Conservation (phyloP, 2,329 filamentous ascomycete genomes). For the Nigrospora oryzae region DNA sequence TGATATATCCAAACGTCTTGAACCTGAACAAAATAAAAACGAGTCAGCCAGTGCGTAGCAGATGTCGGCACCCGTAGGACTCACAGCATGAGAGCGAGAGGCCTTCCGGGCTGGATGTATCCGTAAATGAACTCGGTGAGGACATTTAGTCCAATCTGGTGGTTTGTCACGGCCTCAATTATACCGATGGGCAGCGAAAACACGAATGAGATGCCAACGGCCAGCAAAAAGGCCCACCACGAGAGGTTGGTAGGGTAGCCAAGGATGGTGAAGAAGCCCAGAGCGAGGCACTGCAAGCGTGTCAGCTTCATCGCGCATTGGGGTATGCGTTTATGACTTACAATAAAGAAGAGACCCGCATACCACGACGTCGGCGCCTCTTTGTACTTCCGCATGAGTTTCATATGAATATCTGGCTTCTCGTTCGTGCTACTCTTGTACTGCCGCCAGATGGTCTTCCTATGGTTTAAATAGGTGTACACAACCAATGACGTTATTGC, state of each 20-base stretch:
- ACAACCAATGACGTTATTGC: slow-evolving; percentile 62
- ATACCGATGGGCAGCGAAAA: slow-evolving; percentile 63
- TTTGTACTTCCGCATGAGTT: slow-evolving; percentile 53
- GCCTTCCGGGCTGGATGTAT: slow-evolving; percentile 65
- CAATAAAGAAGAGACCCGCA: slow-evolving; percentile 44
- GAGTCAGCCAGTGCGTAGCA: slow-evolving; percentile 8
- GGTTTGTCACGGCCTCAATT: slow-evolving; percentile 61
- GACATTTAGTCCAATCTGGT: slow-evolving; percentile 65
- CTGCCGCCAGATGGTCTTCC: slow-evolving; percentile 57
- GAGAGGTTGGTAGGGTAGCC: slow-evolving; percentile 58
- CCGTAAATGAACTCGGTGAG: slow-evolving; percentile 68
- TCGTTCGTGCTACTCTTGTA: slow-evolving; percentile 50
- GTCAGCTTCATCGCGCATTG: not conserved
- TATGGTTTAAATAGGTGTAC: slow-evolving; percentile 58
- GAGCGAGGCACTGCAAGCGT: slow-evolving; percentile 35
- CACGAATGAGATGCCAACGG: slow-evolving; percentile 53
- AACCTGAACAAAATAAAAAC: slow-evolving; percentile 38
- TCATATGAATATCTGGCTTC: slow-evolving; percentile 57
- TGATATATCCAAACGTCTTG: slow-evolving; percentile 56
- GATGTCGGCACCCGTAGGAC: slow-evolving; percentile 5
- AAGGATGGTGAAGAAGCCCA: slow-evolving; percentile 46
- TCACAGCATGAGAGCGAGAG: slow-evolving; percentile 66
- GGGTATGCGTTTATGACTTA: slow-evolving; percentile 22
- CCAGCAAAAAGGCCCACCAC: slow-evolving; percentile 66
- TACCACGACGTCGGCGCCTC: slow-evolving; percentile 60